Percentiles rank a stretch among this genome's conserved stretches.
These are phyloP conservation scores for Ophiostoma ulmi DNA, from an alignment of 2,329 filamentous ascomycete species.

Conservation along the genomic window DNA sequence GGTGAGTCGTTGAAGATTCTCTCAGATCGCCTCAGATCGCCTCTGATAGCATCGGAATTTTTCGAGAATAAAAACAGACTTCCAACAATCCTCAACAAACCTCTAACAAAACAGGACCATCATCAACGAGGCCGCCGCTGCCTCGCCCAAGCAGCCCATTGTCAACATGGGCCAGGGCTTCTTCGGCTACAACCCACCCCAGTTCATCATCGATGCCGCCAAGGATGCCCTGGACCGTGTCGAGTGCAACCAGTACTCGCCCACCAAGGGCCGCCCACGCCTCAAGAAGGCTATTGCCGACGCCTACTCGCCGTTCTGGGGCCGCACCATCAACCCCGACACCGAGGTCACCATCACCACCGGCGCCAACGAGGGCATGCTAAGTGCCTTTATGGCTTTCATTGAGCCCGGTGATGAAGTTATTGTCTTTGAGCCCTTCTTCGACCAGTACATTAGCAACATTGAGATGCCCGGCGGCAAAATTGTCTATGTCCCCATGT, in stretches of 20 bases:
- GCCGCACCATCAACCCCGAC: slow-evolving; percentile 73
- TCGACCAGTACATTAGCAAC: slow-evolving; percentile 98
- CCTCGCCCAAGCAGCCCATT: slow-evolving; percentile 48
- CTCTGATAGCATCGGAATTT: neutral
- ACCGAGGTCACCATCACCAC: slow-evolving; percentile 95
- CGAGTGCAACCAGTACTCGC: slow-evolving; percentile 98
- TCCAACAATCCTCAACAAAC: neutral
- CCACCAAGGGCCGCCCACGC: slow-evolving; percentile 85
- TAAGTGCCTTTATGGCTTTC: slow-evolving; percentile 97
- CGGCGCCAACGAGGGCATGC: slow-evolving; percentile 86
- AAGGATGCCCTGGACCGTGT: slow-evolving; percentile 84
- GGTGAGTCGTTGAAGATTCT: slow-evolving; percentile 31
- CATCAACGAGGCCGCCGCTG: slow-evolving; percentile 49
- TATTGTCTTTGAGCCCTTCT: slow-evolving; percentile 97
- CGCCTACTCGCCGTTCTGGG: slow-evolving; percentile 87
- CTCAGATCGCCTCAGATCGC: neutral
- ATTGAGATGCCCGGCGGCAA: slow-evolving; percentile 97
- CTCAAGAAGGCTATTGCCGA: slow-evolving; percentile 90
- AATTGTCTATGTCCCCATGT: slow-evolving; percentile 91
- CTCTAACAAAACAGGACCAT: slow-evolving; percentile 40
- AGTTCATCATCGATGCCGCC: slow-evolving; percentile 85
- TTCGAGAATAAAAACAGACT: neutral
- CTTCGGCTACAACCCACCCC: slow-evolving; percentile 90
- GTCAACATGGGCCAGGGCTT: slow-evolving; percentile 58
- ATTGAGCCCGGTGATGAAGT: slow-evolving; percentile 93